phyloP scores from a whole-genome alignment of 306 rosid species.

The Castanea sativa region DNA sequence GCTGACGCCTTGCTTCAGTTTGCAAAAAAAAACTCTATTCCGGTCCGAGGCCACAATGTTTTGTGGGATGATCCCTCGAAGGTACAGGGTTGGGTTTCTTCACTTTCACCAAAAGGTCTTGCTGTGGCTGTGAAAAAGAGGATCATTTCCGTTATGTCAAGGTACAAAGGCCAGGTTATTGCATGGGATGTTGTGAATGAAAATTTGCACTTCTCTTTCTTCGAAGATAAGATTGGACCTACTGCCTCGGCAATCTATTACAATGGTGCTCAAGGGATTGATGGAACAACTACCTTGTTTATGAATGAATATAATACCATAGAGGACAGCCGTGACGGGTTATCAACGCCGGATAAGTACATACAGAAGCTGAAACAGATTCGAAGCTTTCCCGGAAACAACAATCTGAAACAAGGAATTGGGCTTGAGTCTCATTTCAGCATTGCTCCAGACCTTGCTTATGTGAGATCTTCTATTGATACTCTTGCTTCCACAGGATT shows the following conservation, averaged over 20 bases:
- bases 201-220: conserved; percentile 55
- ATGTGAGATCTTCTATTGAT: conserved; percentile 69
- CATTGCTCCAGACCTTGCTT: conserved; percentile 44
- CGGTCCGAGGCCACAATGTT: conserved; percentile 70
- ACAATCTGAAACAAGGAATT: conserved; percentile 32
- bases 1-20: conserved; percentile 61
- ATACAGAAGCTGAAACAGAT: conserved; percentile 49
- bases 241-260: conserved; percentile 33
- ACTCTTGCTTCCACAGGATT: conserved; percentile 51
- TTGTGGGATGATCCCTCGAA: conserved; percentile 58
- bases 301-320: conserved; percentile 68
- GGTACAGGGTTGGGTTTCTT: conserved; percentile 51
- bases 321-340: conserved; percentile 47
- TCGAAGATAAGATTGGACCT: conserved; percentile 43
- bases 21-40: conserved; percentile 36
- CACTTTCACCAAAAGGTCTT: conserved; percentile 37
- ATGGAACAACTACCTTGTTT: conserved; percentile 43
- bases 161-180: conserved; percentile 56
- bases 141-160: conserved; percentile 40
- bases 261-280: conserved; percentile 38
- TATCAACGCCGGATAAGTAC: conserved; percentile 43
- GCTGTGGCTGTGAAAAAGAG: conserved; percentile 35
- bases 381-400: conserved; percentile 23
- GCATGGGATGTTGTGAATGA: conserved; percentile 88
- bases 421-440: conserved; percentile 71